These are phyloP conservation scores for Syzygium grande DNA, from an alignment of 345 rosid genomes.

Conservation along the genomic window DNA sequence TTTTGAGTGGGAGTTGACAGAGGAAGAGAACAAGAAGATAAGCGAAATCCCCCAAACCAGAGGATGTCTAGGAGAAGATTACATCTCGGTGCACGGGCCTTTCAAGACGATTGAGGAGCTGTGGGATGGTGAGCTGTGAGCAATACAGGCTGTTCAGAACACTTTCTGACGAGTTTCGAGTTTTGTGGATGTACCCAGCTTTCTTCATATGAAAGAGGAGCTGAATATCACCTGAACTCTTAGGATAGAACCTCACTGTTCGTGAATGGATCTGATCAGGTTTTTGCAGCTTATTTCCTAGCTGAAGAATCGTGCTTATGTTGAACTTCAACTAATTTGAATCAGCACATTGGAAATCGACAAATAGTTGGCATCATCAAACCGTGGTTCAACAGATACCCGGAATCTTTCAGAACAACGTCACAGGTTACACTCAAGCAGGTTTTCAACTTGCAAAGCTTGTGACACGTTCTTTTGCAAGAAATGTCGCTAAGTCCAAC, in stretches of 20 bases:
- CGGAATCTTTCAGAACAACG: neutral
- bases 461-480: neutral
- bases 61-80: constrained; percentile 7
- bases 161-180: neutral
- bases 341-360: neutral
- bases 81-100: constrained; percentile 2
- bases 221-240: neutral
- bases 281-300: neutral
- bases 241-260: neutral
- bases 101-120: constrained; percentile 6
- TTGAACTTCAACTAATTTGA: neutral
- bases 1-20: constrained; percentile 5
- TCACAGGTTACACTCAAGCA: neutral
- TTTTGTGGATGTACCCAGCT: neutral
- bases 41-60: constrained; percentile 3
- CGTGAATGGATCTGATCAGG: neutral
- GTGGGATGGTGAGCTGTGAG: constrained; percentile 5
- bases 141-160: neutral
- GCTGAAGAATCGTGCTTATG: neutral
- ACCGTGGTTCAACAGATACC: neutral
- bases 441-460: neutral
- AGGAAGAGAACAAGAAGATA: constrained; percentile 4
- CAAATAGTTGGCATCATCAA: neutral
- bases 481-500: neutral
- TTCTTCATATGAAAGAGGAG: neutral